Evolutionary conservation across 495 filamentous ascomycete genomes (phyloP), one percentile per base, ranked within the genome.

Genomic region (Trichodelitschia bisporula): DNA sequence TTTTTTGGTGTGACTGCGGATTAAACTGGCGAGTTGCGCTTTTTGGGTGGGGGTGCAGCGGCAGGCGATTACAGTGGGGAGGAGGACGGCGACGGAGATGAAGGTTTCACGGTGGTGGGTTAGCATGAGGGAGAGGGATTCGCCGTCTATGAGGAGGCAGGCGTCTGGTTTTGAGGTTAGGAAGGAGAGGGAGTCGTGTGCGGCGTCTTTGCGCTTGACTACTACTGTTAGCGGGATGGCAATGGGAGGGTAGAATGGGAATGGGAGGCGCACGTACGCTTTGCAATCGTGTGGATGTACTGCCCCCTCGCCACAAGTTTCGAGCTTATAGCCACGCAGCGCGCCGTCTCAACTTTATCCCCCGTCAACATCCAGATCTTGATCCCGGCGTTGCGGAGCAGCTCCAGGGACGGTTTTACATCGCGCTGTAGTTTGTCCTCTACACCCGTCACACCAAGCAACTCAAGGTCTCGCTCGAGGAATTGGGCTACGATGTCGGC

Each of bases 291-390:
- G 50, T 95, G 79, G 36, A 99, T 89, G 48, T 84, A 86, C 49
- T 99, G 89, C 1, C 82, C 80, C 33, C 89, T 59, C 4, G 80
- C 69, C n/a, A 99, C 84, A 14, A 99, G 58, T 51, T 92, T 93
- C 13, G 83, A 73, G 40, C 71, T 80, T 19, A 99, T 77, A 11
- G 89, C 89, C 4, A 99, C 84, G 50, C 89, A 99, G 18, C 84
- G 70, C 9, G 89, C 89, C 17, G 89, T 99, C 50, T 99, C 89
- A 1, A 93, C 79, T 51, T 99, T 99, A 57, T 99, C 89, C 18
- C 89, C 89, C 0, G 89, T 99, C 42, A 99, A 57, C 89, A 99
- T 99, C 89, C 89, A 99, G 33, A 95, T 92, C 53, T 91, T 93
- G 46, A 99, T 78, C n/a, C 89, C 89, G 5, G 89, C 89, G 46